These are phyloP conservation scores for Crithidia mellificae DNA, from an alignment of 208 protist species.

Conservation along the genomic window DNA sequence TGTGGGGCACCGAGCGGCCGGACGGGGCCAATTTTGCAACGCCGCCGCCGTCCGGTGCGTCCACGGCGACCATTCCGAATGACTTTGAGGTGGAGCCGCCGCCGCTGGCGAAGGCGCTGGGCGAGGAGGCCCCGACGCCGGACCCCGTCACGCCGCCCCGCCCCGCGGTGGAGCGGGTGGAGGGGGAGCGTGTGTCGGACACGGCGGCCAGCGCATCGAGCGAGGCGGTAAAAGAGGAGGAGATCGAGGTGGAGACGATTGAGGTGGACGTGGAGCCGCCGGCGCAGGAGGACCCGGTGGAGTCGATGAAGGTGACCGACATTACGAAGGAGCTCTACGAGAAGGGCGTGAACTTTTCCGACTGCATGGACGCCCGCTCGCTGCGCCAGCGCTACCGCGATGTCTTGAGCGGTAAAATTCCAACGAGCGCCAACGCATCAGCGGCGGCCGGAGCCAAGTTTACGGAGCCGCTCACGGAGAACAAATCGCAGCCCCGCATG, in stretches of 20 bases:
- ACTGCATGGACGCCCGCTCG: slow-evolving; percentile 83
- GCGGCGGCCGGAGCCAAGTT: slow-evolving; percentile 13
- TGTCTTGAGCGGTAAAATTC: slow-evolving; percentile 66
- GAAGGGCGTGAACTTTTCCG: slow-evolving; percentile 85
- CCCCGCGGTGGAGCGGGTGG: slow-evolving; percentile 60
- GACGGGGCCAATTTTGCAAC: slow-evolving; percentile 60
- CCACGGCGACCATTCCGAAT: slow-evolving; percentile 14
- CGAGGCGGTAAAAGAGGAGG: slow-evolving; percentile 37
- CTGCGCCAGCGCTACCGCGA: slow-evolving; percentile 87
- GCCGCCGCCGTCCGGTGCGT: slow-evolving; percentile 42
- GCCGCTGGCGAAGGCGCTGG: slow-evolving; percentile 50
- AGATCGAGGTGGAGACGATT: slow-evolving; percentile 86
- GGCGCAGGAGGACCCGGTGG: slow-evolving; percentile 41
- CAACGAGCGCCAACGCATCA: slow-evolving; percentile 4
- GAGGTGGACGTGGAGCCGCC: slow-evolving; percentile 78
- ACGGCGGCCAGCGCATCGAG: background rate
- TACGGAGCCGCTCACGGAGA: slow-evolving; percentile 35
- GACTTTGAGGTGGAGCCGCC: slow-evolving; percentile 79
- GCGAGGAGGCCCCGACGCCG: slow-evolving; percentile 23
- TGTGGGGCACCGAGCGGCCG: slow-evolving; percentile 82
- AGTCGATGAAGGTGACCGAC: slow-evolving; percentile 85
- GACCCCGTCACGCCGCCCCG: background rate
- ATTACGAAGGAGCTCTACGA: slow-evolving; percentile 91
- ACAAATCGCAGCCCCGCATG: slow-evolving; percentile 47
- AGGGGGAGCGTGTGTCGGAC: slow-evolving; percentile 63